phyloP scores from a whole-genome alignment of 2,329 filamentous ascomycete species.

The Spiromastix sp. region DNA sequence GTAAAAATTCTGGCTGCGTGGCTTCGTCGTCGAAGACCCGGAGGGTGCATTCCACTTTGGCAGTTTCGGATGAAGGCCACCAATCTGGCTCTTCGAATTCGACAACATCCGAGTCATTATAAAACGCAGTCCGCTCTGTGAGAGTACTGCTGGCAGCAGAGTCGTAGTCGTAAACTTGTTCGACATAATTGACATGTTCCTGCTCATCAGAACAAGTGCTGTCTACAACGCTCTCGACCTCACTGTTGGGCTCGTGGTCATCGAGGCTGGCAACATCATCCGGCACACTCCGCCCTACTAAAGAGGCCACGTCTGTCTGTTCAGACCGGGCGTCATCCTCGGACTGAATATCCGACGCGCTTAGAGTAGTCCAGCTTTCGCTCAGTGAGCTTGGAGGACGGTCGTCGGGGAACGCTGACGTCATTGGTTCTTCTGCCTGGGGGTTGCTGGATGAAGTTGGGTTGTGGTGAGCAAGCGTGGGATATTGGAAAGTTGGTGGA shows the following conservation, averaged over 20 bases:
- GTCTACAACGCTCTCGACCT: constrained; percentile 23
- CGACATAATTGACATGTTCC: constrained; percentile 19
- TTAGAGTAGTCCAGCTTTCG: constrained; percentile 38
- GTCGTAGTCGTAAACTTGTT: constrained; percentile 12
- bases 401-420: constrained; percentile 22
- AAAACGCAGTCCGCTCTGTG: background rate
- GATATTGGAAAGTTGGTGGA: constrained; percentile 27
- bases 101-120: constrained; percentile 25
- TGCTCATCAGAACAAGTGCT: constrained; percentile 21
- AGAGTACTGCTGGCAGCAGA: background rate
- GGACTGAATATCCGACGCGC: constrained; percentile 32
- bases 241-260: constrained; percentile 28
- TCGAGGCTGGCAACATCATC: constrained; percentile 37
- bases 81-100: constrained; percentile 32
- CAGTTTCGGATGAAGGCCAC: constrained; percentile 28
- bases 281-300: constrained; percentile 31
- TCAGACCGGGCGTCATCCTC: constrained; percentile 37
- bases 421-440: constrained; percentile 20
- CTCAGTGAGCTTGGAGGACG: constrained; percentile 25
- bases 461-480: constrained; percentile 29
- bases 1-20: constrained; percentile 16
- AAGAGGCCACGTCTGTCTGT: constrained; percentile 32
- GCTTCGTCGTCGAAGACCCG: constrained; percentile 24
- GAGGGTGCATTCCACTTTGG: constrained; percentile 34
- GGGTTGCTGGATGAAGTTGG: constrained; percentile 28